Evolutionary conservation across 169 alveolate species (phyloP).

Genomic region (Eimeria sp.): DNA sequence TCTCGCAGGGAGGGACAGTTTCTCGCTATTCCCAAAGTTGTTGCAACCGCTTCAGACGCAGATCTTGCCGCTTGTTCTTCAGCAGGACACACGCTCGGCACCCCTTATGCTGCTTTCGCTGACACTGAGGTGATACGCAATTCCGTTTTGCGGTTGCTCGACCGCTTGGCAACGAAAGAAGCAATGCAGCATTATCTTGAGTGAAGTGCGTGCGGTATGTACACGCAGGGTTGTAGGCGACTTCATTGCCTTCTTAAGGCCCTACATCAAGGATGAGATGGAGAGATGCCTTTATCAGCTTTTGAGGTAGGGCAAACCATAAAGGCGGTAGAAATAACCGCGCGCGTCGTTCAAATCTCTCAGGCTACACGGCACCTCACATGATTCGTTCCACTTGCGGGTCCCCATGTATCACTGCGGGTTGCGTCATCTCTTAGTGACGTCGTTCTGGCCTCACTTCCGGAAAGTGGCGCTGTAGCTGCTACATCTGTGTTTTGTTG

Average conservation of each 20-base stretch:
- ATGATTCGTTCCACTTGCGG: not conserved
- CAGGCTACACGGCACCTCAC: not conserved
- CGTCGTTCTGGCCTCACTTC: not conserved
- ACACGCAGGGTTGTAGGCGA: slow-evolving; percentile 48
- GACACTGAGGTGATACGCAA: slow-evolving; percentile 32
- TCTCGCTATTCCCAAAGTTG: slow-evolving; percentile 18
- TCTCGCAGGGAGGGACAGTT: slow-evolving; percentile 20
- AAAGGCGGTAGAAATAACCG: not conserved
- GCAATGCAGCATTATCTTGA: not conserved
- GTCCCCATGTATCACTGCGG: not conserved
- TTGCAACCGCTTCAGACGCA: slow-evolving; percentile 45
- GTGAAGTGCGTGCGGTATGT: not conserved
- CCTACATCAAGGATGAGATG: slow-evolving; percentile 42
- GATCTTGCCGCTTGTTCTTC: slow-evolving; percentile 59
- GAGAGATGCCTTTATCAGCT: slow-evolving; percentile 49
- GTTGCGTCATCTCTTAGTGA: not conserved
- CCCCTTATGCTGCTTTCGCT: slow-evolving; percentile 52
- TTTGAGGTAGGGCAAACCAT: slow-evolving; percentile 9
- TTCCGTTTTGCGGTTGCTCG: not conserved
- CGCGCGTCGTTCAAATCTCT: not conserved
- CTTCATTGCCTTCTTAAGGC: slow-evolving; percentile 54
- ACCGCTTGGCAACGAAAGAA: not conserved
- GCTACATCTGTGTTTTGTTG: not conserved
- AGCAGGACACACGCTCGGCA: slow-evolving; percentile 56
- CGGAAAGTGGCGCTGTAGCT: not conserved